Conservation (phyloP, 148 eudicot species). For the Chenopodium album region DNA sequence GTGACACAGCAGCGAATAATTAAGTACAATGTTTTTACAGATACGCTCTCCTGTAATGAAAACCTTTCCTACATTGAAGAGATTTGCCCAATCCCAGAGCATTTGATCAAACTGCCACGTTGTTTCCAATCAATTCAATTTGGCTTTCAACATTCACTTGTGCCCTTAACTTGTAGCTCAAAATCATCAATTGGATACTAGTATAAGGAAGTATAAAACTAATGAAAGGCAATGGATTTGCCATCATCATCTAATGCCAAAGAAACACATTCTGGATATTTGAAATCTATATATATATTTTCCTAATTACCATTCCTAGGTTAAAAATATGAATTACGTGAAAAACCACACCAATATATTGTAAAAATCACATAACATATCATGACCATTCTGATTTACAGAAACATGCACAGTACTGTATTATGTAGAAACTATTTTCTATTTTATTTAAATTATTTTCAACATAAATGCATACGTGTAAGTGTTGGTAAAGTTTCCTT, state of each 20-base stretch:
- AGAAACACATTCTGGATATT: background rate
- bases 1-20: conserved; percentile 5
- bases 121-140: background rate
- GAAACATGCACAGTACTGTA: background rate
- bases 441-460: background rate
- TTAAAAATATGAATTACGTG: background rate
- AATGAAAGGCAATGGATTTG: conserved; percentile 11
- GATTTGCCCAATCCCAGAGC: background rate
- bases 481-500: background rate
- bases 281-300: background rate
- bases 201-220: background rate
- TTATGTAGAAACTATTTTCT: background rate
- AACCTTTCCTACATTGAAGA: background rate
- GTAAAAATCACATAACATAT: conserved; percentile 14
- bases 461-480: background rate
- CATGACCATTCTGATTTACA: background rate
- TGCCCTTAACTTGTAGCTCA: background rate
- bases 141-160: background rate
- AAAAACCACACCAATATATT: background rate
- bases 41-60: background rate
- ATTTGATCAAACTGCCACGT: background rate
- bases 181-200: background rate
- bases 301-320: background rate
- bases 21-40: conserved; percentile 10
- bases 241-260: conserved; percentile 13